phyloP scores from a whole-genome alignment of 345 rosid genomes.

The Mallotus nudiflorus region DNA sequence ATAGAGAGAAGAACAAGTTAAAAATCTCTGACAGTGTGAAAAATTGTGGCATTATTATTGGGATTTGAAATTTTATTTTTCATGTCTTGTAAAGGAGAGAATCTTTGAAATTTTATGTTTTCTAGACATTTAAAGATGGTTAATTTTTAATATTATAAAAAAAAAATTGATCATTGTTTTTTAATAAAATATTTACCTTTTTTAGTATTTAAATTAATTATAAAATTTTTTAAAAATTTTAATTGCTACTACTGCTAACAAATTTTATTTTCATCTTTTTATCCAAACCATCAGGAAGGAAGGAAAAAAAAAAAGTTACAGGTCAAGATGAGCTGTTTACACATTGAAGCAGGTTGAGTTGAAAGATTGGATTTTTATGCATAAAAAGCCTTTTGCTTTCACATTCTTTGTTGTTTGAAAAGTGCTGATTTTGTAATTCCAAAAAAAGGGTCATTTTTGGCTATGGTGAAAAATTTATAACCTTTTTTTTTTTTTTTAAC shows the following conservation, averaged over 20 bases:
- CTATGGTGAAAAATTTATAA: too few species aligned
- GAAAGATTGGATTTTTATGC: background rate
- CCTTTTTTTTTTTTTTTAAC: too few species aligned
- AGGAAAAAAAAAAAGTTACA: background rate
- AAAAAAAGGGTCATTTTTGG: background rate
- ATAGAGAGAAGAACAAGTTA: background rate
- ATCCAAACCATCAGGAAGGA: background rate
- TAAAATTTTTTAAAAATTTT: too few species aligned
- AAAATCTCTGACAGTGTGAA: slow-evolving; percentile 15
- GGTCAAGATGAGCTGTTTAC: background rate
- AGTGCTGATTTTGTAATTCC: background rate
- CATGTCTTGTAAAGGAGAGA: too few species aligned
- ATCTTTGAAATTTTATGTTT: too few species aligned
- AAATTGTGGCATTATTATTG: background rate
- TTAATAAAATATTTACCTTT: too few species aligned
- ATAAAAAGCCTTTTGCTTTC: background rate
- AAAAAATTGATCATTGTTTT: too few species aligned
- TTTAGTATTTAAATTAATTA: too few species aligned
- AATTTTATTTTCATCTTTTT: background rate
- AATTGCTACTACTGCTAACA: too few species aligned
- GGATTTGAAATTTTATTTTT: slow-evolving; percentile 7
- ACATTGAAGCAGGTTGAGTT: background rate
- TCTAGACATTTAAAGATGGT: too few species aligned
- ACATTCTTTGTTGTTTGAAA: background rate
- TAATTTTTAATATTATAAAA: too few species aligned